phyloP scores from a whole-genome alignment of 345 rosid species.

The Abelmoschus esculentus region DNA sequence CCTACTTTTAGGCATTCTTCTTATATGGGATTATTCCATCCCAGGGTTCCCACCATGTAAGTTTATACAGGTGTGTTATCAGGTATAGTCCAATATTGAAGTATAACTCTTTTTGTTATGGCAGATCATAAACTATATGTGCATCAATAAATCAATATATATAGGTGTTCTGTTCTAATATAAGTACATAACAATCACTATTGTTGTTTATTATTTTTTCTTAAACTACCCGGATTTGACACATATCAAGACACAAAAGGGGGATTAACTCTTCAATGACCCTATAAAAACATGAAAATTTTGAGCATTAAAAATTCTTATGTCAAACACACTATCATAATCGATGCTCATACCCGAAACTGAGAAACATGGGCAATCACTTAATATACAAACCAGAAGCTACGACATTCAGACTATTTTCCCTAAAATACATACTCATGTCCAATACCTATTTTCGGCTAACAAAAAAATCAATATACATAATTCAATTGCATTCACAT shows the following conservation, averaged over 20 bases:
- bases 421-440: no score
- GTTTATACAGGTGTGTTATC: neutral
- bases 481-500: neutral
- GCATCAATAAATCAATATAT: neutral
- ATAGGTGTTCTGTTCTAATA: neutral
- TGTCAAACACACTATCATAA: no score
- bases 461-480: neutral
- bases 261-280: neutral
- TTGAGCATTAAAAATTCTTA: neutral
- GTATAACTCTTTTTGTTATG: neutral
- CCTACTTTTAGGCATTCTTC: neutral
- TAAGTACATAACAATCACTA: neutral
- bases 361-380: no score
- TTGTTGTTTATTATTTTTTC: neutral
- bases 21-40: neutral
- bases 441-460: no score
- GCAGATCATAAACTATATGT: neutral
- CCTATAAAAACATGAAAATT: no score
- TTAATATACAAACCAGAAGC: no score
- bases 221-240: neutral
- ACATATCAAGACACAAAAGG: neutral
- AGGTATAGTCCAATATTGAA: neutral
- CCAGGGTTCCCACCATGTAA: neutral
- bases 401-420: no score
- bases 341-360: no score